phyloP scores from a whole-genome alignment of 2,329 filamentous ascomycete species.

The Neodidymelliopsis sp. region DNA sequence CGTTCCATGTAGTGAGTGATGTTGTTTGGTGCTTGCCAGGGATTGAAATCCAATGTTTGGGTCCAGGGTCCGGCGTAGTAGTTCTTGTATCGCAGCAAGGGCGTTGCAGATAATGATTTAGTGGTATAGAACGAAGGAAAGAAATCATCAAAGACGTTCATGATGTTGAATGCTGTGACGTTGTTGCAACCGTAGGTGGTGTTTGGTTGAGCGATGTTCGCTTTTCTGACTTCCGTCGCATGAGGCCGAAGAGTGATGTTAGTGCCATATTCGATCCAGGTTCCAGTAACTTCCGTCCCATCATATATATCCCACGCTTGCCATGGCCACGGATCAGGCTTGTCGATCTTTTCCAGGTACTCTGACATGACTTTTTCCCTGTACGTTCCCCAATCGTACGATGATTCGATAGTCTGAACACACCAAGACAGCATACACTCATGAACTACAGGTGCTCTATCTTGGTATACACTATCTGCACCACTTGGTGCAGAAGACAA shows the following conservation, averaged over 20 bases:
- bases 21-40: slow-evolving; percentile 32
- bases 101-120: background rate
- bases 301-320: too few relatives aligned
- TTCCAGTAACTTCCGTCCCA: too few relatives aligned
- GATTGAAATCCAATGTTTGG: slow-evolving; percentile 18
- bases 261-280: slow-evolving; percentile 3
- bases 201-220: too few relatives aligned
- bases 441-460: slow-evolving; percentile 19
- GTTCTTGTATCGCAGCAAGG: slow-evolving; percentile 6
- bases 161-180: background rate
- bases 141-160: slow-evolving; percentile 12
- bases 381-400: slow-evolving; percentile 24
- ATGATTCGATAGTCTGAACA: slow-evolving; percentile 29
- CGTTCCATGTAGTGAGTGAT: slow-evolving; percentile 28
- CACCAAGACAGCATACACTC: slow-evolving; percentile 39
- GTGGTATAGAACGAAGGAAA: slow-evolving; percentile 20
- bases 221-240: too few relatives aligned
- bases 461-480: slow-evolving; percentile 8
- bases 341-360: slow-evolving; percentile 5
- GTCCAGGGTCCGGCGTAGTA: background rate
- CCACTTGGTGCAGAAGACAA: slow-evolving; percentile 15
- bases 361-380: slow-evolving; percentile 20
- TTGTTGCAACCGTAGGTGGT: too few relatives aligned
- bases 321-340: background rate
- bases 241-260: too few relatives aligned